Conservation (phyloP, 2,329 filamentous ascomycete genomes). For the Colletotrichum kahawae region DNA sequence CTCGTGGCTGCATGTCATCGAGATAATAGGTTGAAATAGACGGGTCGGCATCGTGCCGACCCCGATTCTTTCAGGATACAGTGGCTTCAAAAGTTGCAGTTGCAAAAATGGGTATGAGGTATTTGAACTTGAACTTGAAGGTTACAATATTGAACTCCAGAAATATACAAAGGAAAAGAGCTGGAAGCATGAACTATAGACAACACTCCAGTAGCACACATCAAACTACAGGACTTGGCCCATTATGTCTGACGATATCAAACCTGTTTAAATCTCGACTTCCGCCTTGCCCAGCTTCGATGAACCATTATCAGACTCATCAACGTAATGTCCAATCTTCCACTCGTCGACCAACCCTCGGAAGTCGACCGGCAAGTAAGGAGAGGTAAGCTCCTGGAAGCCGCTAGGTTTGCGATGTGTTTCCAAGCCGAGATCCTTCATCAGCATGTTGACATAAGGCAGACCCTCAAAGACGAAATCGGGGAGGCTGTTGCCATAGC, state of each 20-base stretch:
- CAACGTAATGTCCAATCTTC: not conserved
- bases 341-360: not conserved
- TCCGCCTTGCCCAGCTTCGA: not conserved
- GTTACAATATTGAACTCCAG: not conserved
- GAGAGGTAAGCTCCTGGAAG: conserved; percentile 17
- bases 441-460: conserved; percentile 49
- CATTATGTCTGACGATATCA: not conserved
- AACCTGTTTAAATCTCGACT: not conserved
- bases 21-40: not conserved
- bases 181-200: not conserved
- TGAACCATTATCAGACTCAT: not conserved
- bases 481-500: conserved; percentile 51
- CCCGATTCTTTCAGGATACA: not conserved
- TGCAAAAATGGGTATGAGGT: not conserved
- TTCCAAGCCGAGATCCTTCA: conserved; percentile 23
- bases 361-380: not conserved
- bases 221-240: not conserved
- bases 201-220: not conserved
- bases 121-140: not conserved
- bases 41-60: not conserved
- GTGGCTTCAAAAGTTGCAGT: not conserved
- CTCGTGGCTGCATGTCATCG: not conserved
- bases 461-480: conserved; percentile 67
- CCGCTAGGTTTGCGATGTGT: conserved; percentile 21
- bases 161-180: not conserved